Base-by-base conservation (phyloP, 2,329 filamentous ascomycete genomes). In the Decorospora gaudefroyi region DNA sequence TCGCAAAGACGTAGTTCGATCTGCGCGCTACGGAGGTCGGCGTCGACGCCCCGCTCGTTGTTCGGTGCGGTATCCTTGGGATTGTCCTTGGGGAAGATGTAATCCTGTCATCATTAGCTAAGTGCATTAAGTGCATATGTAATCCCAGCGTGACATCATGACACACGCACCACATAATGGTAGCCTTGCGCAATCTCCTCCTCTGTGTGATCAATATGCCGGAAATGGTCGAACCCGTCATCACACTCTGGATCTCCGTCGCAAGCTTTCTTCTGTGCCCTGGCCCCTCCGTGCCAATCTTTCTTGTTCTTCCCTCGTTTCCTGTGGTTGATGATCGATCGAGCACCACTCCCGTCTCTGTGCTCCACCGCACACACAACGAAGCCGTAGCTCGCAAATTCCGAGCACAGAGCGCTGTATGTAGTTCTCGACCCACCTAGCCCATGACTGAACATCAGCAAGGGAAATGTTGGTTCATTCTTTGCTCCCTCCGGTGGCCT, bases 381-480 rank as follows among this genome's bases (percentile, higher is more conserved):
- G 54, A 86, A 84, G 0, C 83, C 82, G 53, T 84, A 82, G 58
- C 80, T 84, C 0, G 83, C 83, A 52, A 87, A 79, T 29, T 87
- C 82, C 6, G 83, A 81, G 53, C 83, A 86, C 2, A 86, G 72
- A 11, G 77, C 76, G 12, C 79, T 83, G 57, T 84, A 85, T 50
- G 78, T 79, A 2, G 82, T 85, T 32, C 82, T 71, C 2, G 80
- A 84, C 0, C 82, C 83, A 4, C 83, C 82, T 4, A 87, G 67
- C 0, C 84, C 84, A 64, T 87, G 84, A 55, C 80, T 84, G 64
- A 87, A 87, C 15, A 87, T 73, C 22, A 87, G 72, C 15, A 86
- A 69, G 1, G 84, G 83, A 46, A 86, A 86, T 3, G 51, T 72
- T 0, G 81, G 79, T 46, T 67, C 60, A 2, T 57, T 40, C 10